Evolutionary conservation across 2,329 filamentous ascomycete species (phyloP), one percentile per base, ranked within the genome.

Genomic region (Esteya vermicola): DNA sequence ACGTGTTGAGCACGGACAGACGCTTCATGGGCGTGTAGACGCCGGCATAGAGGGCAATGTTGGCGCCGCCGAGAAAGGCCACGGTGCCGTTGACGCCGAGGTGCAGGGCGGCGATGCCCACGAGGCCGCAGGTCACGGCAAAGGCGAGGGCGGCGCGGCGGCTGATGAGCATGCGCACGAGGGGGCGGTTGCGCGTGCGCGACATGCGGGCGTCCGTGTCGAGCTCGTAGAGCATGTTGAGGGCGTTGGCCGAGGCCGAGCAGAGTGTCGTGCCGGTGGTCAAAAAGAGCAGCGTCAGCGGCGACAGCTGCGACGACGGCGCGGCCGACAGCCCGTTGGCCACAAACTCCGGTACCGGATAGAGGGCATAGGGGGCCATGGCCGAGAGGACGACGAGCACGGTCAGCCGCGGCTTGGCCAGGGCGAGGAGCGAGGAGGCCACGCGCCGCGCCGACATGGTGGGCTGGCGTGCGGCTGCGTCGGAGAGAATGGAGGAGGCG

Each of bases 191-290:
- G 22, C 85, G 74, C 3, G 91, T 98, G n/a, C 91, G 77, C 27
- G 74, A 78, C 91, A 98, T 98, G 52, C 82, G 77, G 34, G 86
- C 85, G 58, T 98, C 91, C 54, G 88, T 88, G 44, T 78, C 70
- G 9, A 79, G 83, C 60, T 98, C 91, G 60, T 95, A 86, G 43
- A 95, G 76, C 91, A 98, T 98, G 60, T 98, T 98, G 48, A 96
- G 68, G 2, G 91, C 76, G 57, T 98, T 98, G 33, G 91, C 91
- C 43, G 82, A 85, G 33, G 88, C 85, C n/a, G 77, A 83, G 57
- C 85, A 91, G 18, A 95, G 70, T 5, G 88, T 78, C 0, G 91
- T 96, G 44, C 91, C 89, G 4, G 76, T 76, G 1, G 89, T 94
- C 38, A 98, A 76, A 65, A 94, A 96, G 38, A 93, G 69, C 16